Base-by-base conservation (phyloP, 768 basidiomycete genomes). In the Calocybe gangraenosa region DNA sequence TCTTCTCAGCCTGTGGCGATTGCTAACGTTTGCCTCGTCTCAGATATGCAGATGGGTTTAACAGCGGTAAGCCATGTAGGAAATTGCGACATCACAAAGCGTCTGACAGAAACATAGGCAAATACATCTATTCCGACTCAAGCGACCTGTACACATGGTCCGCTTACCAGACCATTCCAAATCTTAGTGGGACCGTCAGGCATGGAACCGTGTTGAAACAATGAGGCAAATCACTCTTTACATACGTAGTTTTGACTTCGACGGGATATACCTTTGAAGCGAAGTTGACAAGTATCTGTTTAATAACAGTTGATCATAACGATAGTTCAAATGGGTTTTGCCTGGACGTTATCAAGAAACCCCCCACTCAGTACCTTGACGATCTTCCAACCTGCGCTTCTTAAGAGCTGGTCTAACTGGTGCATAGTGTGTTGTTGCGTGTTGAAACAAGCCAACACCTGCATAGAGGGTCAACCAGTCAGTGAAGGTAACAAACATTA, bases 71-170 rank as follows among this genome's bases (percentile, higher is more conserved):
- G 54, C 23, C 11, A 9, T 22, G 13, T 32, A 3, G 23, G 7
- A 2, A 7, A 32, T 19, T 14, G 14, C 9, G 17, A 3, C 2
- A 19, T 11, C 5, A 17, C n/a, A 5, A 45, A 8, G 14, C 18
- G 13, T n/a, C 35, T 47, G 37, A 42, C 35, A n/a, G 15, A n/a
- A 20, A 30, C 9, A 25, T 40, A 53, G 64, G 65, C 2, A 65
- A 65, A 51, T 65, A 65, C 48, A 65, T 65, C 36, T 64, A 65
- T 40, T 62, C 64, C 10, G 65, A 66, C 41, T 66, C 65, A 2
- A 61, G 56, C 31, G 65, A 67, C 42, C 46, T 65, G 20, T 61
- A 56, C 42, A 63, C 30, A 33, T 67, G 64, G 65, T 61, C 62
- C 7, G 59, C 58, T 13, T 62, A 55, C 22, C 44, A 60, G 46